Percentiles rank a stretch among this genome's conserved stretches.
Evolutionary conservation across 495 filamentous ascomycete species (phyloP).

Genomic region (Neurospora tetrasperma): DNA sequence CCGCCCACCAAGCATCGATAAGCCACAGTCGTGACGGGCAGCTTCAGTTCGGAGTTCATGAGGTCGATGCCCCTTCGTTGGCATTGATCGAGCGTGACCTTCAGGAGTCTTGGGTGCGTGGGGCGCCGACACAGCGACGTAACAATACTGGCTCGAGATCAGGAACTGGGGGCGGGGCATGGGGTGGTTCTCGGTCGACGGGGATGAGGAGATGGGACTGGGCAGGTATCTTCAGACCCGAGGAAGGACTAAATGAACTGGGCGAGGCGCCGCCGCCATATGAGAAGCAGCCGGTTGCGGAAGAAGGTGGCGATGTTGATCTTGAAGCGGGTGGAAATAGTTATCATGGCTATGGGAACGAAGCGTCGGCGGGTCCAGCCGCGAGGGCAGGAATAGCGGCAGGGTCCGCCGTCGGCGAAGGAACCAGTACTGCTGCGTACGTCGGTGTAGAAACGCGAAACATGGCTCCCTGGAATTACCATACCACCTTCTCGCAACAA

Average conservation of each 20-base stretch:
- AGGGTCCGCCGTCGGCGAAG: not conserved
- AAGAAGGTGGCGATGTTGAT: not conserved
- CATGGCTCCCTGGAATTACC: not conserved
- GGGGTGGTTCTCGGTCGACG: not conserved
- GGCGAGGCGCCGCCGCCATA: slow-evolving; percentile 52
- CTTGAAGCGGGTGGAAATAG: not conserved
- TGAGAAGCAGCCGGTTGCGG: slow-evolving; percentile 4
- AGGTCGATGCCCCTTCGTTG: not conserved
- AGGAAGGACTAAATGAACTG: slow-evolving; percentile 47
- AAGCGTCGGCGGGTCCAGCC: not conserved
- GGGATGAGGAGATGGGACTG: slow-evolving; percentile 4
- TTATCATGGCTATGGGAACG: not conserved
- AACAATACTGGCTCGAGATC: not conserved
- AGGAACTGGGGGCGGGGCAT: not conserved
- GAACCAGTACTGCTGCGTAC: not conserved
- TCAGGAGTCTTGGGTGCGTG: slow-evolving; percentile 19
- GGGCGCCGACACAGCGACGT: slow-evolving; percentile 1
- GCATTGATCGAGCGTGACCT: slow-evolving; percentile 15
- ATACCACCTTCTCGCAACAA: not conserved
- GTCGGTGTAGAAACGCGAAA: not conserved
- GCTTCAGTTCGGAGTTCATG: not conserved
- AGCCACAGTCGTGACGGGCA: not conserved
- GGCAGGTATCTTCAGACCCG: slow-evolving; percentile 8
- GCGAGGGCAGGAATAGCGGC: not conserved
- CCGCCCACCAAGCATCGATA: not conserved